Percentiles rank a stretch among this genome's conserved stretches.
Evolutionary conservation across 106 monocot genomes (phyloP).

Genomic region (Amphibolis antarctica): DNA sequence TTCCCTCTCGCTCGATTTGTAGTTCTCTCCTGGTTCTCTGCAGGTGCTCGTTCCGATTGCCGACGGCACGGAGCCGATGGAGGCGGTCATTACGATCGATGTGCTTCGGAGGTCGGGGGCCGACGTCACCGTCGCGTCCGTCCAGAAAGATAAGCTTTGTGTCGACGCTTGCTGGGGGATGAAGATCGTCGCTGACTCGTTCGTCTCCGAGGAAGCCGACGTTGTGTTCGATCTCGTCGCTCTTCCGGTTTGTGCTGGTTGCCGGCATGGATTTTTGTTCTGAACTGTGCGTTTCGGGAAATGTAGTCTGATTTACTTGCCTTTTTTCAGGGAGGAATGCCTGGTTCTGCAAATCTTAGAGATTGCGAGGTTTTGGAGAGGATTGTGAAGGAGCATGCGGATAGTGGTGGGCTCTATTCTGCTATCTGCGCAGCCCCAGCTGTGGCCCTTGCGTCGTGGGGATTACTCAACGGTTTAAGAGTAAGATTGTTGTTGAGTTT

Average conservation of each 20-base stretch:
- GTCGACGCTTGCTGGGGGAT: constrained; percentile 56
- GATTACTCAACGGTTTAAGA: constrained; percentile 63
- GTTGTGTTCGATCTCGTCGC: constrained; percentile 40
- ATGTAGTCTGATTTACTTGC: background rate
- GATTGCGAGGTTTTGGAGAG: constrained; percentile 44
- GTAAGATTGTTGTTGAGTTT: constrained; percentile 16
- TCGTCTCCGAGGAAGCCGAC: constrained; percentile 33
- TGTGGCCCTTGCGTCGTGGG: constrained; percentile 74
- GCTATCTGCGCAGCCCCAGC: constrained; percentile 87
- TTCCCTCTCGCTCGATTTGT: background rate
- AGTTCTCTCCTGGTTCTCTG: background rate
- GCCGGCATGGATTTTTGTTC: background rate
- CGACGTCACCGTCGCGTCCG: constrained; percentile 77
- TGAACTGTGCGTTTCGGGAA: background rate
- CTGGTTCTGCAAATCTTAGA: constrained; percentile 49
- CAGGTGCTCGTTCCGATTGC: constrained; percentile 78
- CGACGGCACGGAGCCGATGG: constrained; percentile 84
- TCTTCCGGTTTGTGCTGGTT: constrained; percentile 16
- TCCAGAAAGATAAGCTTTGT: constrained; percentile 18
- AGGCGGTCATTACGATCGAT: constrained; percentile 78
- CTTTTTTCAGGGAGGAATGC: constrained; percentile 55
- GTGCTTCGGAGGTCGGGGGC: constrained; percentile 78
- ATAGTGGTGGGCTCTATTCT: constrained; percentile 46
- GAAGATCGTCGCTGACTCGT: constrained; percentile 72
- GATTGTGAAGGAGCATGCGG: constrained; percentile 57